Base-by-base conservation (phyloP, 23 red algal genomes). In the Gracilaria gracilis region DNA sequence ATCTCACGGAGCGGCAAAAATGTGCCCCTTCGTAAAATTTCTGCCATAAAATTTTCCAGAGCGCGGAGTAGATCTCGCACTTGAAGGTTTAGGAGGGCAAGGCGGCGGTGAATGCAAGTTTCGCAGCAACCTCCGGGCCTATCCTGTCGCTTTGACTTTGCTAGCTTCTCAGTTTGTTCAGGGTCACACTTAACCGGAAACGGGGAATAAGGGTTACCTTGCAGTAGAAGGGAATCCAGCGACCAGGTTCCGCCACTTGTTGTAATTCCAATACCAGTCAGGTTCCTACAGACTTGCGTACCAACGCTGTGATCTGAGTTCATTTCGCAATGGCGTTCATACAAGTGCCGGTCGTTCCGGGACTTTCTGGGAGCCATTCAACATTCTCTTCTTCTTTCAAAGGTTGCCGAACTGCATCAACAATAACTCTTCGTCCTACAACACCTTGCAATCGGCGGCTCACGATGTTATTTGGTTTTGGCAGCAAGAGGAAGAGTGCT, bases 391-490 rank as follows among this genome's bases (percentile, higher is more conserved):
- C 64, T 69, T 69, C 29, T 69, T 69, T 69, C 42, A 77, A 51
- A 50, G 72, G 72, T 27, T 50, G 39, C 28, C 72, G 39, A 77
- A 77, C 38, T 77, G 7, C 38, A 0, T 77, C 72, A 77, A 50
- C 21, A 25, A 20, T 50, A 17, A 25, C 21, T 48, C 46, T 31
- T 13, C 42, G 40, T 31, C 42, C 23, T n/a, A 50, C 46, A 77
- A 48, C 40, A 50, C 46, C 72, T 9, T 77, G 42, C 46, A 77
- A 51, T 77, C 72, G 72, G 72, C 38, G 72, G 25, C 40, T 15
- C 12, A 27, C 38, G 31, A 93, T 93, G 90, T 48, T 93, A 27
- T 93, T 93, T 77, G 90, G 90, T 28, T 94, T 94, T 35, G 92
- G 92, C 17, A 87, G 76, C 57, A 94, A 87, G 85, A 88, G 74